Evolutionary conservation across 1,284 basidiomycete species (phyloP), one percentile per base, ranked within the genome.

Genomic region (Abortiporus biennis): DNA sequence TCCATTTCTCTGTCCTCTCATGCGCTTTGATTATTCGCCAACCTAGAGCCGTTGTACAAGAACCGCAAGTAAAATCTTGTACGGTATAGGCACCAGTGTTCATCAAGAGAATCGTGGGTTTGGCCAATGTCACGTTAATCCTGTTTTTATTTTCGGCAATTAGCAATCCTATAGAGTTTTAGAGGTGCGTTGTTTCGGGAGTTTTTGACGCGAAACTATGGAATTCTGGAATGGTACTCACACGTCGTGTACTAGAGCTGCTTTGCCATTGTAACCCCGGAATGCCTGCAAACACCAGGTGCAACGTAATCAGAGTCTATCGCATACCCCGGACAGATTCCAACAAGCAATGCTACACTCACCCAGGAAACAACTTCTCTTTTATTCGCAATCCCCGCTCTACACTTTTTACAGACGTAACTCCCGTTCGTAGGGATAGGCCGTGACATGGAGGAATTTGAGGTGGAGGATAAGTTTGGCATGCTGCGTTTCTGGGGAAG

Each of bases 11-110:
- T 3, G 73, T 60, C 34, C 55, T 54, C 46, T 80, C 76, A 53
- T 75, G 70, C 2, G 77, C 79, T 37, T 70, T 71, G 5, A 76
- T 61, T 43, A 82, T 77, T 54, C 74, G 72, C 74, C 75, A 80
- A n/a, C 79, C 79, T 30, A 82, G 64, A 51, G 75, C 76, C 15
- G 64, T 48, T 21, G 63, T 59, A 53, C 77, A 80, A 4, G 59
- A 58, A 11, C 60, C 55, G 55, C 77, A 80, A 19, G 63, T 61
- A 20, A 74, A 64, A 54, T 77, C 72, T 54, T 74, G 71, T 61
- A 79, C 72, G 12, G 76, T 77, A 53, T 82, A 76, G 16, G 76
- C 78, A 23, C 79, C 78, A 9, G 77, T 76, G 34, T 66, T 66
- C 78, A 82, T 80, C 30, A 82, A 66, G 43, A 74, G 72, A 16